Evolutionary conservation across 2,329 filamentous ascomycete species (phyloP).

Genomic region (Dendryphion nanum): DNA sequence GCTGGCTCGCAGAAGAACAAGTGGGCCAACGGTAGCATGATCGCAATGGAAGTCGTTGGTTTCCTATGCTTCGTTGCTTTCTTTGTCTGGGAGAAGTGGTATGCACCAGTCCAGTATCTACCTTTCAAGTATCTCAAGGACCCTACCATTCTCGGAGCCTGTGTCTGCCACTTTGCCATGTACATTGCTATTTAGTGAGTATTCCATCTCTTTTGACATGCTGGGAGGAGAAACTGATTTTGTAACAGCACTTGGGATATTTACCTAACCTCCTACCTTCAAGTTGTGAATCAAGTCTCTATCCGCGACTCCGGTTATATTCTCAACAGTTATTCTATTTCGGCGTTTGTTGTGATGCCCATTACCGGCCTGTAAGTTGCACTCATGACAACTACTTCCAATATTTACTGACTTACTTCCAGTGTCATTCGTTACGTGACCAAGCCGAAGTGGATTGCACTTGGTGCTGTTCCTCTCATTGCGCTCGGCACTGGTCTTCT

Average conservation of each 20-base stretch:
- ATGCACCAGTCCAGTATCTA: conserved; percentile 34
- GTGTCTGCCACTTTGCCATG: conserved; percentile 18
- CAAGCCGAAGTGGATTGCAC: conserved; percentile 55
- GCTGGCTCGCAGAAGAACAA: conserved; percentile 49
- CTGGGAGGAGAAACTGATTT: not conserved
- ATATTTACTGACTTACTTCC: conserved; percentile 18
- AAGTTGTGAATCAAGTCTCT: conserved; percentile 35
- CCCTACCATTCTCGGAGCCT: conserved; percentile 49
- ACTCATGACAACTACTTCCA: conserved; percentile 33
- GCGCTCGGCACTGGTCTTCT: conserved; percentile 62
- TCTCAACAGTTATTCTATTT: conserved; percentile 25
- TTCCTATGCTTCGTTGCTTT: conserved; percentile 49
- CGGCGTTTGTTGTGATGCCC: conserved; percentile 9
- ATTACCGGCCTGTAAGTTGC: conserved; percentile 20
- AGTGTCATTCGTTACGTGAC: conserved; percentile 47
- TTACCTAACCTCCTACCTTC: conserved; percentile 47
- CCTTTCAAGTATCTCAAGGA: conserved; percentile 45
- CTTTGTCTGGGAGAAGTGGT: conserved; percentile 31
- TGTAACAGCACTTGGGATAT: conserved; percentile 58
- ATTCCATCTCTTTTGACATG: not conserved
- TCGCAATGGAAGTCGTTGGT: conserved; percentile 52
- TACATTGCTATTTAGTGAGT: conserved; percentile 2
- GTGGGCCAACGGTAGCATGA: conserved; percentile 53
- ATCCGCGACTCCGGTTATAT: conserved; percentile 33
- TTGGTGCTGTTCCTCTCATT: conserved; percentile 58